Conservation (phyloP, 2,329 filamentous ascomycete species). For the Curvularia spicifera region DNA sequence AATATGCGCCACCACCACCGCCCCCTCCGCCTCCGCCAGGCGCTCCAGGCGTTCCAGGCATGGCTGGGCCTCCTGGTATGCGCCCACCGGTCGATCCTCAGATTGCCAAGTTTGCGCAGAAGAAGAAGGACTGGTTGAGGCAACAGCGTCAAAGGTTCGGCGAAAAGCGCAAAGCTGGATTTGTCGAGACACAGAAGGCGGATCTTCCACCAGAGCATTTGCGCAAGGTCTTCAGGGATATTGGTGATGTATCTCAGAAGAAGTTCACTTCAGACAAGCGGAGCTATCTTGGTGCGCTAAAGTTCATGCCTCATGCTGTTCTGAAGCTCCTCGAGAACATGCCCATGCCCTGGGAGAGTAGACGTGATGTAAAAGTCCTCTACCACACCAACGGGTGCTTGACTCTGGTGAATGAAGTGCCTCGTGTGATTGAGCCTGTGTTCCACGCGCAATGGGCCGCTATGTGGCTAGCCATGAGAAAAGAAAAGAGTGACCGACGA, state of each 20-base stretch:
- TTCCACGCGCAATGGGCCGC: constrained; percentile 99
- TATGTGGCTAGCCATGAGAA: constrained; percentile 98
- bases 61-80: constrained; percentile 66
- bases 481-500: constrained; percentile 93
- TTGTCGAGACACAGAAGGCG: constrained; percentile 96
- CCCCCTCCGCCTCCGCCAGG: constrained; percentile 63
- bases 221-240: constrained; percentile 97
- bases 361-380: constrained; percentile 93
- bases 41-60: constrained; percentile 63
- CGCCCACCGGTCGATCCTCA: constrained; percentile 81
- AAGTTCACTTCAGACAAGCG: constrained; percentile 99
- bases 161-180: constrained; percentile 95
- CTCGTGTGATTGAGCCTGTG: constrained; percentile 94
- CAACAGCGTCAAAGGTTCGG: constrained; percentile 90
- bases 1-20: constrained; percentile 59
- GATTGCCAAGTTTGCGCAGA: constrained; percentile 93
- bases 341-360: constrained; percentile 99
- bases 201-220: constrained; percentile 99
- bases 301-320: constrained; percentile 99
- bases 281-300: constrained; percentile 94
- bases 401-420: constrained; percentile 95
- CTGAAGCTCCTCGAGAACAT: constrained; percentile 98
- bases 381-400: constrained; percentile 98
- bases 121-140: constrained; percentile 98
- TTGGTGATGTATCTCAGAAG: constrained; percentile 98